Percentiles rank a stretch among this genome's conserved stretches.
Conservation (phyloP, 2,329 filamentous ascomycete species). For the Colletotrichum tropicicola region DNA sequence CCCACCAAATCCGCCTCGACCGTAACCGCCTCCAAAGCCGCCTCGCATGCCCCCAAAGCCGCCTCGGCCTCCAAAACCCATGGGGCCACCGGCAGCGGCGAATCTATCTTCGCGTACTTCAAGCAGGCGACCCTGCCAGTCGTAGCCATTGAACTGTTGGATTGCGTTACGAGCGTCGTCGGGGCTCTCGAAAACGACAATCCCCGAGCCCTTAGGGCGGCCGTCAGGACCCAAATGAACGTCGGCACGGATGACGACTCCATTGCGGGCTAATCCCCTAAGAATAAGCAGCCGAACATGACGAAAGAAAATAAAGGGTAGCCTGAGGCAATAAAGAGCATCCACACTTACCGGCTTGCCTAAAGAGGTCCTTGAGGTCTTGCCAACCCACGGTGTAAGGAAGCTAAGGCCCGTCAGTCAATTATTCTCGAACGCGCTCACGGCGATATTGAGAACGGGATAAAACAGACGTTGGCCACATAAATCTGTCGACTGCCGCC, state of each 20-base stretch:
- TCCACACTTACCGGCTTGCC: conserved; percentile 88
- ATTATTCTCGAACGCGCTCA: conserved; percentile 34
- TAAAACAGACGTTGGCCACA: conserved; percentile 91
- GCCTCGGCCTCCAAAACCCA: conserved; percentile 63
- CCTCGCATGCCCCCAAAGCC: conserved; percentile 68
- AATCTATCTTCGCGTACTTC: conserved; percentile 98
- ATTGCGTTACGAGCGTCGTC: conserved; percentile 97
- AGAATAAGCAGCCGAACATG: conserved; percentile 10
- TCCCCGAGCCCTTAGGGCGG: conserved; percentile 94
- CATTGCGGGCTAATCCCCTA: conserved; percentile 61
- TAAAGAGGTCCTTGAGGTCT: conserved; percentile 98
- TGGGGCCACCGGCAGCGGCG: conserved; percentile 70
- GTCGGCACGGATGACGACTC: conserved; percentile 91
- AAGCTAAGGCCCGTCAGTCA: conserved; percentile 67
- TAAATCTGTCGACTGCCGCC: conserved; percentile 88
- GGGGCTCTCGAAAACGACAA: conserved; percentile 93
- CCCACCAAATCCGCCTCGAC: conserved; percentile 55
- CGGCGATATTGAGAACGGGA: conserved; percentile 34
- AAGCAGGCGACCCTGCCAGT: conserved; percentile 93
- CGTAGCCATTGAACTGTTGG: conserved; percentile 97
- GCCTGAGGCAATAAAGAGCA: background rate
- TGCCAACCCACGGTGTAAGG: conserved; percentile 99
- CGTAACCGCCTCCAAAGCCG: conserved; percentile 64
- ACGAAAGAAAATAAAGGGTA: background rate
- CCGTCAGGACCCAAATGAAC: conserved; percentile 93